Evolutionary conservation across 352 stramenopile genomes (phyloP).

Genomic region (Blastocystis sp.): DNA sequence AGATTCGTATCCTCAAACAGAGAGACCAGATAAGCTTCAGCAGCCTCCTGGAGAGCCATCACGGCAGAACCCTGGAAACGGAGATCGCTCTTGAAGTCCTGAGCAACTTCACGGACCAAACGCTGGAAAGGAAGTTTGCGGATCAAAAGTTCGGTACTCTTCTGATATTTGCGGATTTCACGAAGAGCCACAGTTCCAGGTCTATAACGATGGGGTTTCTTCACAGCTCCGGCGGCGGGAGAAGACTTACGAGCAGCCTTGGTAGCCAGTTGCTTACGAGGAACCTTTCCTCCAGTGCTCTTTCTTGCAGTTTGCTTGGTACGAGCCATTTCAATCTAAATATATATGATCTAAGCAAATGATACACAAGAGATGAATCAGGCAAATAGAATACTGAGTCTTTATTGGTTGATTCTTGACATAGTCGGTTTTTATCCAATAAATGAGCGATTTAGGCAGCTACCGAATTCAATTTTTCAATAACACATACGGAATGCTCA

Average conservation of each 20-base stretch:
- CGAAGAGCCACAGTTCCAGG: conserved; percentile 75
- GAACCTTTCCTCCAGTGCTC: conserved; percentile 83
- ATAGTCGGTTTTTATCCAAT: neutral
- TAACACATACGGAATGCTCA: neutral
- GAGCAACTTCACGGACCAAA: conserved; percentile 72
- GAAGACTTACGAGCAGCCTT: conserved; percentile 84
- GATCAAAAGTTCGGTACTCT: conserved; percentile 78
- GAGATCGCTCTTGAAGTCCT: conserved; percentile 85
- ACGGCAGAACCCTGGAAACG: conserved; percentile 88
- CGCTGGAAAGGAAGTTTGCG: too few species aligned
- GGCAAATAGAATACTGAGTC: neutral
- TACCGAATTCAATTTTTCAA: neutral
- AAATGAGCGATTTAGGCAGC: neutral
- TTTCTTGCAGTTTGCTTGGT: conserved; percentile 91
- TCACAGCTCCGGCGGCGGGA: too few species aligned
- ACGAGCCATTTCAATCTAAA: conserved; percentile 70
- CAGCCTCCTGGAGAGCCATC: too few species aligned
- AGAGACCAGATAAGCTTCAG: conserved; percentile 82
- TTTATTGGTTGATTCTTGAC: neutral
- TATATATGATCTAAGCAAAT: neutral
- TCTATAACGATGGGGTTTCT: conserved; percentile 74
- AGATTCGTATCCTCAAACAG: conserved; percentile 85
- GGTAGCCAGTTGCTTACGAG: conserved; percentile 83
- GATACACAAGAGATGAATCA: conserved; percentile 71
- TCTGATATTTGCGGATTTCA: conserved; percentile 79